Evolutionary conservation across 1,284 basidiomycete genomes (phyloP).

Genomic region (Ceratobasidium sp.): DNA sequence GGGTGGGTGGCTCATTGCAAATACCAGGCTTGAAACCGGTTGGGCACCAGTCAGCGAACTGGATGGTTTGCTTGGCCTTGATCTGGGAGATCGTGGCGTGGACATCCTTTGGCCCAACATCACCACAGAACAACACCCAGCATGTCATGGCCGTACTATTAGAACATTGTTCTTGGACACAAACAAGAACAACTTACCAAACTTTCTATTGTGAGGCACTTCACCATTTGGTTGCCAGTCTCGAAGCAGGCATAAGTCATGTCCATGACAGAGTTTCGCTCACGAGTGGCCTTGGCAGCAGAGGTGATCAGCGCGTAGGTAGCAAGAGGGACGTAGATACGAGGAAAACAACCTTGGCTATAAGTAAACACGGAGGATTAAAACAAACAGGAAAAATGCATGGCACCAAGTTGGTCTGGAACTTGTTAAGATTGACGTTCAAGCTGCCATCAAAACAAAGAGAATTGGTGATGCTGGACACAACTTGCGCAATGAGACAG

Average conservation of each 20-base stretch:
- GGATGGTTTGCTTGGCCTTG: constrained; percentile 97
- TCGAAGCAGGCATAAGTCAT: constrained; percentile 99
- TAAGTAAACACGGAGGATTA: background rate
- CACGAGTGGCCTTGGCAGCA: constrained; percentile 86
- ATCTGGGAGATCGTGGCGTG: constrained; percentile 93
- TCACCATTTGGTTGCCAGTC: constrained; percentile 97
- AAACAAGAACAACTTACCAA: constrained; percentile 72
- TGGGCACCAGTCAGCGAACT: constrained; percentile 96
- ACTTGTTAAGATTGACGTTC: constrained; percentile 98
- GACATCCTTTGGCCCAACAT: constrained; percentile 98
- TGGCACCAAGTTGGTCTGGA: constrained; percentile 99
- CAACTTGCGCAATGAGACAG: constrained; percentile 96
- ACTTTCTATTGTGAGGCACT: constrained; percentile 97
- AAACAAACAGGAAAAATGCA: constrained; percentile 61
- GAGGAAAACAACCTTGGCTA: constrained; percentile 78
- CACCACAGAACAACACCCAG: constrained; percentile 91
- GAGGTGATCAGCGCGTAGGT: constrained; percentile 97
- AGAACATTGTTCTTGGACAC: background rate
- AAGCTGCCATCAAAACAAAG: constrained; percentile 98
- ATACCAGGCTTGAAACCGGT: constrained; percentile 79
- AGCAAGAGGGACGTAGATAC: constrained; percentile 98
- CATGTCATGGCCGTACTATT: constrained; percentile 75
- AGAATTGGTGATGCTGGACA: constrained; percentile 97
- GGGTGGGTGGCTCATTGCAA: constrained; percentile 94
- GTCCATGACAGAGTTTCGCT: constrained; percentile 97